Evolutionary conservation across 331 rosid species (phyloP).

Genomic region (Cydonia oblonga): DNA sequence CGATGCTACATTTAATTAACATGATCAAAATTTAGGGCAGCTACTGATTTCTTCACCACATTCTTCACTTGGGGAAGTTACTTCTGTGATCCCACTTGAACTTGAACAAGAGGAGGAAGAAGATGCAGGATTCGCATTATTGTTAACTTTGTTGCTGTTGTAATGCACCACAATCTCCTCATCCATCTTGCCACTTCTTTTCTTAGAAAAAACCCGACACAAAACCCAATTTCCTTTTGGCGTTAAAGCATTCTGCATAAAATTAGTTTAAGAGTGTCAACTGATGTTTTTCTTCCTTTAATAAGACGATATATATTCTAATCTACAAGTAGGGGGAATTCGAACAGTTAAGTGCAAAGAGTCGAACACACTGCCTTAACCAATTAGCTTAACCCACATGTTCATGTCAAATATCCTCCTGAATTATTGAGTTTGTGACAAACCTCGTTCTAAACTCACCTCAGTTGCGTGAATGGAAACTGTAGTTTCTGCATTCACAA

Average conservation of each 20-base stretch:
- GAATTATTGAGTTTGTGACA: neutral
- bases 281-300: neutral
- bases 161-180: slow-evolving; percentile 1
- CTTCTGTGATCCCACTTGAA: slow-evolving; percentile 34
- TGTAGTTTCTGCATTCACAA: slow-evolving; percentile 15
- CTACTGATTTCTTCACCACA: slow-evolving; percentile 34
- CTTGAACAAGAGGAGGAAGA: slow-evolving; percentile 57
- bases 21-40: slow-evolving; percentile 7
- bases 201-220: slow-evolving; percentile 54
- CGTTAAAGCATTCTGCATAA: slow-evolving; percentile 24
- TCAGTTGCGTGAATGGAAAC: neutral
- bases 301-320: neutral
- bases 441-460: neutral
- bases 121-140: slow-evolving; percentile 3
- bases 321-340: neutral
- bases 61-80: slow-evolving; percentile 31
- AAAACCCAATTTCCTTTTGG: slow-evolving; percentile 66
- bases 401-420: neutral
- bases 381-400: neutral
- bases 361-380: neutral
- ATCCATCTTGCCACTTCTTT: slow-evolving; percentile 24
- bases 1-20: neutral
- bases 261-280: neutral
- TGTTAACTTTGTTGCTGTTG: neutral
- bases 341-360: neutral